Evolutionary conservation across 148 eudicot genomes (phyloP).

Genomic region (Rhododendron henanense): DNA sequence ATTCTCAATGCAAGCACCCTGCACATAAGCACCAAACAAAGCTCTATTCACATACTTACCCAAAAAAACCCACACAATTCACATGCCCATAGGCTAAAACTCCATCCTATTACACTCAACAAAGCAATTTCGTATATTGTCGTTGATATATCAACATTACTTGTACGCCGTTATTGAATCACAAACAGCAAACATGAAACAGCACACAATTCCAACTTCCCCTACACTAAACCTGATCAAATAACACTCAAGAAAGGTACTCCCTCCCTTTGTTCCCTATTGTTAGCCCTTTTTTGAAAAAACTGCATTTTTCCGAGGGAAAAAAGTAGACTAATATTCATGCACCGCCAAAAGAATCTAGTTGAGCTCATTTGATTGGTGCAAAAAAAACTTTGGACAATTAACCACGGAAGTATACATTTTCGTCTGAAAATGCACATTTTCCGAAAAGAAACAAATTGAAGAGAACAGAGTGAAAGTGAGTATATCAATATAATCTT

Average conservation of each 20-base stretch:
- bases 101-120: background rate
- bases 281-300: too few relatives aligned
- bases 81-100: background rate
- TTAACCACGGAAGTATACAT: too few relatives aligned
- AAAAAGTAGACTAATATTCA: too few relatives aligned
- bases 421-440: background rate
- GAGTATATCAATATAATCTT: background rate
- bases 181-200: background rate
- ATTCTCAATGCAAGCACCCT: conserved; percentile 88
- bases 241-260: too few relatives aligned
- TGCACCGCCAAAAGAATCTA: too few relatives aligned
- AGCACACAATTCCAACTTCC: background rate
- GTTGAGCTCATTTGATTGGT: background rate
- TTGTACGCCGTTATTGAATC: conserved; percentile 67
- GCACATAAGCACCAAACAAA: conserved; percentile 21
- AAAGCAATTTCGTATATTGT: background rate
- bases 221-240: background rate
- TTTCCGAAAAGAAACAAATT: too few relatives aligned
- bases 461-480: background rate
- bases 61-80: background rate
- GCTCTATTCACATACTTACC: background rate
- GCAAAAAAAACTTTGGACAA: background rate
- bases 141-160: conserved; percentile 16
- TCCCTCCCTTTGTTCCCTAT: too few relatives aligned
- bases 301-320: too few relatives aligned